Base-by-base conservation (phyloP, 805 yeast species). In the Myxozyma vanderwaltii region DNA sequence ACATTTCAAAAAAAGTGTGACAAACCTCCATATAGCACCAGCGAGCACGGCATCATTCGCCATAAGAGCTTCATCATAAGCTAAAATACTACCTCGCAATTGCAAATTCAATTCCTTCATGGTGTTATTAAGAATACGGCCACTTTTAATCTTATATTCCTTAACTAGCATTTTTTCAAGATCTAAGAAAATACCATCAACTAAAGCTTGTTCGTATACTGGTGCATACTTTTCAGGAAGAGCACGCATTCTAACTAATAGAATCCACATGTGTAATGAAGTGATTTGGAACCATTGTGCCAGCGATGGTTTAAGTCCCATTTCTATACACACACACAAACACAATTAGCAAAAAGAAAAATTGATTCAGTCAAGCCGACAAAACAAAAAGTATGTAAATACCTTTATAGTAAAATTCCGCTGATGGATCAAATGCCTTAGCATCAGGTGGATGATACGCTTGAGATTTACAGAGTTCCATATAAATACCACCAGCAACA, bases 241-340 rank as follows among this genome's bases (percentile, higher is more conserved):
- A 8, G 95, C 95, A 73, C 99, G 84, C 97, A 94, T 91, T 71
- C 99, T 85, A 17, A 89, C 96, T 65, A 87, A 86, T 47, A 94
- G 78, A 70, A 94, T 85, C 99, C 99, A 94, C 60, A 89, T 84
- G 73, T 94, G 99, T 66, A 94, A 79, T 0, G 86, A 79, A 5
- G 96, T 88, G 63, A 94, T 87, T 75, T 92, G 98, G 73, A 86
- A 92, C 96, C 97, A 92, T 73, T 91, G 96, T n/a, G 92, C 84
- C 70, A 92, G 91, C 0, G 97, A 86, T 70, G 82, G 80, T 36
- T 96, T 96, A 69, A 94, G 77, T 26, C 83, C 86, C 58, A 94
- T 76, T 12, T 91, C 88, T 55, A 38, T 8, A 53, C 3, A 54
- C 10, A 38, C 10, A 8, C 12, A 7, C 23, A 31, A 13, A 29